Base-by-base conservation (phyloP, 768 basidiomycete species). In the Tubosaeta sp. region DNA sequence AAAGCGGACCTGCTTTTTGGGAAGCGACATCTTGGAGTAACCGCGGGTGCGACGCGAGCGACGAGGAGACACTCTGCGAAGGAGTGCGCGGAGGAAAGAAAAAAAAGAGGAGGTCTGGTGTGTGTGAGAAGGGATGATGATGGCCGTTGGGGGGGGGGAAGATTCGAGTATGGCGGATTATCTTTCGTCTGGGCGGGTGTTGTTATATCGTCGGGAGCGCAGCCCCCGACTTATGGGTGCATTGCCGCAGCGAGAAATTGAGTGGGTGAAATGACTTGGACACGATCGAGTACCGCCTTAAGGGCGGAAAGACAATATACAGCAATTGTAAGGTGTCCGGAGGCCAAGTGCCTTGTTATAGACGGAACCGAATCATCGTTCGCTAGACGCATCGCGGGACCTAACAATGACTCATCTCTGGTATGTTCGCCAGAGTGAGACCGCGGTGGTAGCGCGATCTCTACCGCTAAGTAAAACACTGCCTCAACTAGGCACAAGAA, bases 1-100 rank as follows among this genome's bases (percentile, higher is more conserved):
- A 57, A 70, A 69, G 30, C 56, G 67, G 49, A 71, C 69, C 7
- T 66, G 69, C 35, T 64, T 68, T 12, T 42, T 56, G 0, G 48
- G 6, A 3, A 2, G 16, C 2, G 67, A 49, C 67, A 69, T 69
- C 31, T 11, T 57, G 48, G 44, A 46, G 14, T 40, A 21, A 32
- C 14, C 47, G 44, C 25, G 18, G 21, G 18, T 21, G 29, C 35
- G 53, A 45, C 39, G 56, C 43, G 55, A 54, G 52, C 54, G 44
- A 39, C 29, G 51, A 49, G 16, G 38, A 40, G 50, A 7, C 30
- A 42, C 52, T 56, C 57, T 52, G 14, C 14, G 52, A 14, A 57
- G n/a, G 44, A 53, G 54, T 56, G 62, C 48, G 27, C 32, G 35
- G 24, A 44, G 34, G 21, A 31, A 40, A 11, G 24, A 16, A 14